These are phyloP conservation scores for Globisporangium carolinianum DNA, from an alignment of 352 stramenopile species.

Conservation along the genomic window DNA sequence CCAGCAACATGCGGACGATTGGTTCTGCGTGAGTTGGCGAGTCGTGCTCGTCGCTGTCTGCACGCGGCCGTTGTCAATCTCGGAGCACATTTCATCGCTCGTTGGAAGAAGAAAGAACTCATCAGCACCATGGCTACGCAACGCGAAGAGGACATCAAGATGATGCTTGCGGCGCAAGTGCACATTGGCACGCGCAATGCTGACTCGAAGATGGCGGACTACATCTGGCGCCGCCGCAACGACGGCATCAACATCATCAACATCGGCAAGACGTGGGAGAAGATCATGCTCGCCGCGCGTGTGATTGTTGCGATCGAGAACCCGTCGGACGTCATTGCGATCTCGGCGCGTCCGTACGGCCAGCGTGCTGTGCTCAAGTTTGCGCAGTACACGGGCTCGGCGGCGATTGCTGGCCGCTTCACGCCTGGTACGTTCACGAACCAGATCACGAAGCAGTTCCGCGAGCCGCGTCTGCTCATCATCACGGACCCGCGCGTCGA, in stretches of 20 bases:
- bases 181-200: slow-evolving; percentile 99
- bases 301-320: slow-evolving; percentile 99
- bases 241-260: slow-evolving; percentile 99
- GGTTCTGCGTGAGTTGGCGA: not conserved
- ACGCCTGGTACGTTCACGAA: slow-evolving; percentile 99
- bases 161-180: slow-evolving; percentile 99
- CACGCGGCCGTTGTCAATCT: too few relatives aligned
- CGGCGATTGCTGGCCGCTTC: slow-evolving; percentile 98
- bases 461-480: slow-evolving; percentile 98
- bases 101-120: slow-evolving; percentile 37
- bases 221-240: slow-evolving; percentile 99
- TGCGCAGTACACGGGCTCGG: slow-evolving; percentile 97
- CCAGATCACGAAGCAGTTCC: slow-evolving; percentile 99
- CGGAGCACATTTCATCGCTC: slow-evolving; percentile 48
- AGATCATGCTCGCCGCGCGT: slow-evolving; percentile 98
- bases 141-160: slow-evolving; percentile 99
- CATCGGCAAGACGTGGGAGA: slow-evolving; percentile 99
- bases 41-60: too few relatives aligned
- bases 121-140: slow-evolving; percentile 70
- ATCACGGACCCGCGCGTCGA: slow-evolving; percentile 99
- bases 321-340: slow-evolving; percentile 98
- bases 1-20: not conserved
- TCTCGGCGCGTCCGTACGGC: slow-evolving; percentile 98
- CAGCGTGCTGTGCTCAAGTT: slow-evolving; percentile 99
- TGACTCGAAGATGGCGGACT: slow-evolving; percentile 98